phyloP scores from a whole-genome alignment of 129 eudicot species.

The Flaveria trinervia region DNA sequence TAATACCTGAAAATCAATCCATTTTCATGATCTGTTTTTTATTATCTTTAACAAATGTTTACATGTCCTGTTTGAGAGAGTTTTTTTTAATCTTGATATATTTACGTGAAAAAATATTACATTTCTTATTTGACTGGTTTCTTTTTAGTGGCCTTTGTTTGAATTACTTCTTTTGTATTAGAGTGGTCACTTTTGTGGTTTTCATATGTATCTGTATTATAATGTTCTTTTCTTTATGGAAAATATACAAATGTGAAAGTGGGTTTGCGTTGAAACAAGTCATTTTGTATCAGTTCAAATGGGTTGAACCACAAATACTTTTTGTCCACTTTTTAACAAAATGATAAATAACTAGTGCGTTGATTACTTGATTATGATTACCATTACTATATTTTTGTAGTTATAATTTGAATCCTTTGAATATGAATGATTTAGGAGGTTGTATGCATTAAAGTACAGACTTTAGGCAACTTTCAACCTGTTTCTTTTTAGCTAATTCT shows the following conservation, averaged over 20 bases:
- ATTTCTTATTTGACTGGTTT: not conserved
- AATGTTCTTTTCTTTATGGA: not conserved
- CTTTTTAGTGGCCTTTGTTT: not conserved
- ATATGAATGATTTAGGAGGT: not conserved
- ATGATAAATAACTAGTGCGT: not conserved
- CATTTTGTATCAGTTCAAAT: too few relatives aligned
- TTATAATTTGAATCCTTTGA: not conserved
- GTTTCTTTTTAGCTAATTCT: not conserved
- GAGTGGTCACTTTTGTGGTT: not conserved
- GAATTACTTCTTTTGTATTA: not conserved
- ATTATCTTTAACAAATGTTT: not conserved
- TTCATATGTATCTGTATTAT: not conserved
- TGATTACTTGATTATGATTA: not conserved
- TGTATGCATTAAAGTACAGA: not conserved
- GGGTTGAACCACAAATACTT: not conserved
- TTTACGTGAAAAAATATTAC: not conserved
- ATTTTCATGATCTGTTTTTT: conserved; percentile 3
- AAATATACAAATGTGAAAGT: not conserved
- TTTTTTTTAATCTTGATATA: not conserved
- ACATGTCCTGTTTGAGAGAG: conserved; percentile 3
- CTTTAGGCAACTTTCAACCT: not conserved
- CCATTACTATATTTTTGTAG: not conserved
- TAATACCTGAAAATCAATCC: conserved; percentile 3
- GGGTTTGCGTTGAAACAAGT: not conserved
- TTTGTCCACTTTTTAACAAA: not conserved